Percentiles rank a stretch among this genome's conserved stretches.
Conservation (phyloP, 306 rosid genomes). For the Adenanthera pavonina region DNA sequence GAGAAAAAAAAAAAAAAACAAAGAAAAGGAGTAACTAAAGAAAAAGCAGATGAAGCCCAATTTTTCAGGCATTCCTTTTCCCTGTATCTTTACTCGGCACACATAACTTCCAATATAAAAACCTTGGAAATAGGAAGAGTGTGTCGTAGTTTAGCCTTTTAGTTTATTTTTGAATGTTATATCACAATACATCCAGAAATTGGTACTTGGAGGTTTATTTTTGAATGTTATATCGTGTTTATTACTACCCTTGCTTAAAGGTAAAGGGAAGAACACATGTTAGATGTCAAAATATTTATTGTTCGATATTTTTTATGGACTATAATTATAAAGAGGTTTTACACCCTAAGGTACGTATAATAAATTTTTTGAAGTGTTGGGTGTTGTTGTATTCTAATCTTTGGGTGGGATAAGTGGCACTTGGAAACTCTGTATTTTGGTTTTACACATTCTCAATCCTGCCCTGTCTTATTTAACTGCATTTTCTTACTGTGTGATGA, state of each 20-base stretch:
- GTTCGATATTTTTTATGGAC: background rate
- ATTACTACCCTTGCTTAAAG: background rate
- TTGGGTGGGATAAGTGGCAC: too few species aligned
- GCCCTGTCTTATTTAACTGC: background rate
- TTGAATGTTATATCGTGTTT: background rate
- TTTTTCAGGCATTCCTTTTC: too few species aligned
- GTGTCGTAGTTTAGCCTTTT: background rate
- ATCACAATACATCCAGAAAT: background rate
- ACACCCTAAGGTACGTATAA: too few species aligned
- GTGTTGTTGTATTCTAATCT: too few species aligned
- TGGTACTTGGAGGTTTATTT: background rate
- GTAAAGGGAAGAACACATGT: background rate
- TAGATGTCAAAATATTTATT: background rate
- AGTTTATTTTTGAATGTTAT: background rate
- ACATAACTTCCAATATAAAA: background rate
- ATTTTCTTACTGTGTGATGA: background rate
- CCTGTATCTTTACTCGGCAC: background rate
- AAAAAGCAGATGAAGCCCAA: too few species aligned
- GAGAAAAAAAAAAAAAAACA: too few species aligned
- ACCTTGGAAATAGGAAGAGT: background rate
- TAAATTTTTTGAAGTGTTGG: too few species aligned
- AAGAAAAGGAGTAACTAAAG: too few species aligned
- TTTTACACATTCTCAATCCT: background rate
- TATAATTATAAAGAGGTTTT: too few species aligned
- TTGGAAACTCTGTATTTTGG: background rate